Conservation (phyloP, 306 rosid species). For the Glycyrrhiza uralensis region DNA sequence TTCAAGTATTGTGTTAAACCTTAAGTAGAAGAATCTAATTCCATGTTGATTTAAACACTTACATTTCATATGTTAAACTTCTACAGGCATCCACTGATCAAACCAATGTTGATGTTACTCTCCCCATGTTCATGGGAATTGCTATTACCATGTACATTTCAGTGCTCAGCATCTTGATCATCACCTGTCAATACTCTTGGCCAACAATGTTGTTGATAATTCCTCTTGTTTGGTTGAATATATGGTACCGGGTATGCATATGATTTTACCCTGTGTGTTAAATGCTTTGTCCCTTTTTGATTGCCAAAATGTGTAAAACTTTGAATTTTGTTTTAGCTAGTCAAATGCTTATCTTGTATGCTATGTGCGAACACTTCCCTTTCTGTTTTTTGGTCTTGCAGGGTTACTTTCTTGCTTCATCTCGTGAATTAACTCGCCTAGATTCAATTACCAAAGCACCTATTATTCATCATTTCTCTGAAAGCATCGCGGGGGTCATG, state of each 20-base stretch:
- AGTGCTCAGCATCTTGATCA: conserved; percentile 60
- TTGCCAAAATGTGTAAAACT: no score
- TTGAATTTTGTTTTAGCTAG: no score
- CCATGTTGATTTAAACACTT: no score
- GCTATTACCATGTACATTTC: conserved; percentile 66
- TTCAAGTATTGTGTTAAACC: background rate
- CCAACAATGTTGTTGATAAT: conserved; percentile 83
- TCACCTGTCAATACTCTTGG: conserved; percentile 85
- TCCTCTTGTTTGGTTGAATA: conserved; percentile 83
- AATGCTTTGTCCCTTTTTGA: no score
- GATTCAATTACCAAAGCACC: conserved; percentile 96
- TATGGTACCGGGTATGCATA: conserved; percentile 91
- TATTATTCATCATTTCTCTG: conserved; percentile 92
- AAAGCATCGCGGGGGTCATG: conserved; percentile 90
- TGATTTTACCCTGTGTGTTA: no score
- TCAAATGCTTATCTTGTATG: no score
- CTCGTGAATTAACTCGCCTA: conserved; percentile 87
- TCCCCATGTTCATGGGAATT: conserved; percentile 62
- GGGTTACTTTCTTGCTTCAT: conserved; percentile 81
- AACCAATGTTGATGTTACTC: conserved; percentile 65
- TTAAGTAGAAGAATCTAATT: no score
- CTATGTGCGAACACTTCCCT: no score
- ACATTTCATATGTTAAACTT: no score
- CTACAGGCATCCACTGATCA: conserved; percentile 92
- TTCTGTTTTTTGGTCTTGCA: conserved; percentile 37